Percentiles rank a stretch among this genome's conserved stretches.
phyloP scores from a whole-genome alignment of 495 filamentous ascomycete species.

The Annulohypoxylon stygium region DNA sequence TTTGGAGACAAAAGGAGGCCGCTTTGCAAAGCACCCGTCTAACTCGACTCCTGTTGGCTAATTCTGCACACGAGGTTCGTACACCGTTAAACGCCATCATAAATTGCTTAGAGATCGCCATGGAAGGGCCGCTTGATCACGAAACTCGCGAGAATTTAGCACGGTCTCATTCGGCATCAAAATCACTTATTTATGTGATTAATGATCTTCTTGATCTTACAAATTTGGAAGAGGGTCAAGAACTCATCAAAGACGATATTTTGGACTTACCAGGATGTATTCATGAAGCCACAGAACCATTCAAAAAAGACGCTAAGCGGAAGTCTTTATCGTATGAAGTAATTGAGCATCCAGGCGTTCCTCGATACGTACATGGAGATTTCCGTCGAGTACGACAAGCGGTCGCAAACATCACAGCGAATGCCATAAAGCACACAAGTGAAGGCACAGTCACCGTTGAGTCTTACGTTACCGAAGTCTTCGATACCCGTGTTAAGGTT shows the following conservation, averaged over 20 bases:
- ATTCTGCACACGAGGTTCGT: conserved; percentile 94
- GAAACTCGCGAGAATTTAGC: conserved; percentile 91
- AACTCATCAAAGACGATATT: conserved; percentile 82
- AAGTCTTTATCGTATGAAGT: conserved; percentile 80
- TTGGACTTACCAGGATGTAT: conserved; percentile 81
- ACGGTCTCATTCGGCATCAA: conserved; percentile 93
- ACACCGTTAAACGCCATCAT: conserved; percentile 97
- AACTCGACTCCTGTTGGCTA: conserved; percentile 84
- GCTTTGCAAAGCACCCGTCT: conserved; percentile 85
- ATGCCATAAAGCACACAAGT: conserved; percentile 85
- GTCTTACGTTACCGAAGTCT: conserved; percentile 64
- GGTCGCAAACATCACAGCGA: conserved; percentile 84
- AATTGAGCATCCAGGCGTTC: conserved; percentile 75
- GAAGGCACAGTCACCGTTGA: conserved; percentile 80
- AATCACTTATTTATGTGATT: conserved; percentile 94
- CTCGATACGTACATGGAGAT: conserved; percentile 80
- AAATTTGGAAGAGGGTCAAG: conserved; percentile 85
- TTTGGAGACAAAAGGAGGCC: conserved; percentile 93
- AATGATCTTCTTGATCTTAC: conserved; percentile 95
- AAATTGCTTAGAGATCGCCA: conserved; percentile 93
- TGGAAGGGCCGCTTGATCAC: conserved; percentile 83
- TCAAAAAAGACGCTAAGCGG: conserved; percentile 78
- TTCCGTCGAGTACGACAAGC: conserved; percentile 82
- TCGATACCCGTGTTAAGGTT: conserved; percentile 66
- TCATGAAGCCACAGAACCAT: conserved; percentile 80